Percentiles rank a stretch among this genome's conserved stretches.
Conservation (phyloP, 2,329 filamentous ascomycete genomes). For the Cladophialophora yegresii region DNA sequence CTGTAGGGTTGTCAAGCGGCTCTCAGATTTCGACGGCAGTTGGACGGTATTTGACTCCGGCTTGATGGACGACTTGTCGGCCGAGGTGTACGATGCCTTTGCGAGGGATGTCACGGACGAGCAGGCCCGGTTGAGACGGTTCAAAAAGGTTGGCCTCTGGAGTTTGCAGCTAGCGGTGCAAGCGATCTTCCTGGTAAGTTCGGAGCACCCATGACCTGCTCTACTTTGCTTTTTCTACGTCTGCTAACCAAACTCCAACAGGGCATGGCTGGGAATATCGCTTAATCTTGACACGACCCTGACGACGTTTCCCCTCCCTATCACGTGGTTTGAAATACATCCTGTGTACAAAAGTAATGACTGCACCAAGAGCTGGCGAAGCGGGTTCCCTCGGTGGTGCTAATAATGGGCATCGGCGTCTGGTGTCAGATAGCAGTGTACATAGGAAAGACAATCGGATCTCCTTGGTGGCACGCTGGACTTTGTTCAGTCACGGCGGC, state of each 20-base stretch:
- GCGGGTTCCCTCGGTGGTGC: neutral
- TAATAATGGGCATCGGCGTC: neutral
- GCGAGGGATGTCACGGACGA: conserved; percentile 87
- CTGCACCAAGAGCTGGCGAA: neutral
- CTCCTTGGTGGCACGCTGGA: neutral
- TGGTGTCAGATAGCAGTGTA: neutral
- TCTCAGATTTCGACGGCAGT: conserved; percentile 86
- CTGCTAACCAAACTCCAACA: neutral
- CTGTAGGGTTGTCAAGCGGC: conserved; percentile 88
- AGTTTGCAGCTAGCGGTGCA: conserved; percentile 89
- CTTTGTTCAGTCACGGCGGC: neutral
- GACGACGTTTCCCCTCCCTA: neutral
- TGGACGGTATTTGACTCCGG: conserved; percentile 95
- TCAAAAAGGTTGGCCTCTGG: conserved; percentile 97
- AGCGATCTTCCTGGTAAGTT: conserved; percentile 81
- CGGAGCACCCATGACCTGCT: neutral
- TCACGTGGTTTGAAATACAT: neutral
- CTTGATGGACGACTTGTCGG: conserved; percentile 88
- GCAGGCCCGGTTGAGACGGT: conserved; percentile 77
- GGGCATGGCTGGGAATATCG: conserved; percentile 2
- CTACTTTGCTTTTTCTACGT: neutral
- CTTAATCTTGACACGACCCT: neutral
- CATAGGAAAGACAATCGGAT: neutral
- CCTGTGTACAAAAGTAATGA: conserved; percentile 4
- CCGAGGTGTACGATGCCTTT: conserved; percentile 91